phyloP scores from a whole-genome alignment of 2,329 filamentous ascomycete genomes.

The Dendryphion nanum region DNA sequence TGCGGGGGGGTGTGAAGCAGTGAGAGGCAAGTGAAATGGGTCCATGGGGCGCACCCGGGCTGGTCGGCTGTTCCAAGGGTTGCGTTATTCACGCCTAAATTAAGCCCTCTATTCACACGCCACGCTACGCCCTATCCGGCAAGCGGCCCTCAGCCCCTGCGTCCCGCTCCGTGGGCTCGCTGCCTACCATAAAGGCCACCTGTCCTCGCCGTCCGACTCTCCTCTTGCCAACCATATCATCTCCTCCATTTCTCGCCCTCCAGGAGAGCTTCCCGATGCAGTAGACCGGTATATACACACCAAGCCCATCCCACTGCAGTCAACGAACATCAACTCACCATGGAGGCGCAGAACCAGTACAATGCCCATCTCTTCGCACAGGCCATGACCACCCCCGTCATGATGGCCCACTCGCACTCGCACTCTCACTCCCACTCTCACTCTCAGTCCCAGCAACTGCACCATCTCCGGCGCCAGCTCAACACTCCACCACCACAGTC shows the following conservation, averaged over 20 bases:
- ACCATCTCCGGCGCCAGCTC: no score
- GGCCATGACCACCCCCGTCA: slow-evolving; percentile 11
- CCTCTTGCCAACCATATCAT: slow-evolving; percentile 29
- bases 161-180: slow-evolving; percentile 15
- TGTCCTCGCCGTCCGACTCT: slow-evolving; percentile 28
- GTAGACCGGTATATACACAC: slow-evolving; percentile 5
- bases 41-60: slow-evolving; percentile 2
- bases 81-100: slow-evolving; percentile 20
- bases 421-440: no score
- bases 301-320: slow-evolving; percentile 19
- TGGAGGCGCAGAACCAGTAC: slow-evolving; percentile 29
- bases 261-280: slow-evolving; percentile 23
- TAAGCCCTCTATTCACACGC: slow-evolving; percentile 11
- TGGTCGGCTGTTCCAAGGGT: slow-evolving; percentile 8
- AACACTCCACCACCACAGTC: slow-evolving; percentile 12
- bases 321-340: slow-evolving; percentile 20
- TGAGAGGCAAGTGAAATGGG: background rate
- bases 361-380: slow-evolving; percentile 17
- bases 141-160: no score
- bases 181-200: slow-evolving; percentile 35
- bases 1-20: slow-evolving; percentile 3
- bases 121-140: slow-evolving; percentile 12
- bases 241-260: slow-evolving; percentile 21
- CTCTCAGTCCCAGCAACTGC: slow-evolving; percentile 8
- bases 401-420: slow-evolving; percentile 19